A percentile compares a stretch with the other conserved stretches of the same genome.
These are phyloP conservation scores for Jamesozyma hellenica DNA, from an alignment of 805 yeast species.

Conservation along the genomic window DNA sequence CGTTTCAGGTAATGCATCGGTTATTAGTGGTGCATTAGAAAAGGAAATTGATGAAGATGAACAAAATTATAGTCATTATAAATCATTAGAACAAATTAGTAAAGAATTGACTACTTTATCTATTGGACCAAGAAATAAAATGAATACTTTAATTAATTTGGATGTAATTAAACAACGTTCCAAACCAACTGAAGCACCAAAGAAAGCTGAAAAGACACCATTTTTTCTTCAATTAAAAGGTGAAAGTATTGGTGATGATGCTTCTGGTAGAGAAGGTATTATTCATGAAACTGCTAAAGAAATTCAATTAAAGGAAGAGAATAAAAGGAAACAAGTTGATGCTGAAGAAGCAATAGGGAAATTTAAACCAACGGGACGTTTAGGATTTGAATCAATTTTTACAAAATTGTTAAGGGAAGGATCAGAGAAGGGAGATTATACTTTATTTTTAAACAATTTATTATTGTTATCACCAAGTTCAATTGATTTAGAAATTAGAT, in stretches of 20 bases:
- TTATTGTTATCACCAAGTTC: conserved; percentile 60
- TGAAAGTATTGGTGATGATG: conserved; percentile 61
- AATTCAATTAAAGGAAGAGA: conserved; percentile 8
- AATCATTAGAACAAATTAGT: conserved; percentile 54
- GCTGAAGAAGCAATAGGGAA: conserved; percentile 25
- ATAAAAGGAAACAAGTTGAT: conserved; percentile 10
- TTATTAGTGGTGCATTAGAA: conserved; percentile 70
- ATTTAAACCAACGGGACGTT: conserved; percentile 23
- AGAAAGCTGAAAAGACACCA: conserved; percentile 69
- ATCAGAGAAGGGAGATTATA: conserved; percentile 32
- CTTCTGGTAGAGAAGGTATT: conserved; percentile 35
- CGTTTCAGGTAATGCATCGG: conserved; percentile 63
- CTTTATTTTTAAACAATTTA: conserved; percentile 45
- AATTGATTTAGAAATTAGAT: conserved; percentile 79
- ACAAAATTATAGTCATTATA: conserved; percentile 31
- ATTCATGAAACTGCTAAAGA: conserved; percentile 17
- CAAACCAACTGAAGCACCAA: conserved; percentile 82
- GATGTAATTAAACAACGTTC: conserved; percentile 80
- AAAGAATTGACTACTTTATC: conserved; percentile 62
- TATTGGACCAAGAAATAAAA: conserved; percentile 64
- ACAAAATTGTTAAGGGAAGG: conserved; percentile 55
- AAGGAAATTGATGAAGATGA: conserved; percentile 16
- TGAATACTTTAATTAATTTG: conserved; percentile 66
- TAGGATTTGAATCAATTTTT: conserved; percentile 63
- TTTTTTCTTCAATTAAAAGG: conserved; percentile 70